Percentiles rank a stretch among this genome's conserved stretches.
Conservation (phyloP, 345 rosid species). For the Microthlaspi erraticum region DNA sequence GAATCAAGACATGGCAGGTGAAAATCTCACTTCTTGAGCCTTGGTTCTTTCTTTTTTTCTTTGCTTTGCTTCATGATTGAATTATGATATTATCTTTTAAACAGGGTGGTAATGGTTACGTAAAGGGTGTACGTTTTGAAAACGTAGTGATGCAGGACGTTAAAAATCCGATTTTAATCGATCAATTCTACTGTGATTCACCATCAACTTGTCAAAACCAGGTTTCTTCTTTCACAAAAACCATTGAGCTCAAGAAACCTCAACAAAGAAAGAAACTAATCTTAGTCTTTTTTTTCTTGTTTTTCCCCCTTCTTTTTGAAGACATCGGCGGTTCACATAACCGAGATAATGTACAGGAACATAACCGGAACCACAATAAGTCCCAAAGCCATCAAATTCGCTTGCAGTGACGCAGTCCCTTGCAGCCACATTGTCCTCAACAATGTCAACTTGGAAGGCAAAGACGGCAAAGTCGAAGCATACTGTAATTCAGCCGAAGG, state of each 20-base stretch:
- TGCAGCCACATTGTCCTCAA: slow-evolving; percentile 79
- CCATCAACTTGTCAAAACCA: slow-evolving; percentile 78
- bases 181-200: slow-evolving; percentile 98
- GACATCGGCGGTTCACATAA: slow-evolving; percentile 86
- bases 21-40: slow-evolving; percentile 33
- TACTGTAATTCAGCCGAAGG: slow-evolving; percentile 95
- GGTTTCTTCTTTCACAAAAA: slow-evolving; percentile 49
- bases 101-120: slow-evolving; percentile 96
- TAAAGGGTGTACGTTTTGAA: slow-evolving; percentile 77
- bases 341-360: slow-evolving; percentile 89
- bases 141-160: slow-evolving; percentile 85
- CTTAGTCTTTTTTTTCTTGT: neutral
- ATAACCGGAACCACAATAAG: slow-evolving; percentile 80
- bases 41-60: neutral
- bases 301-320: slow-evolving; percentile 27
- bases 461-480: slow-evolving; percentile 79
- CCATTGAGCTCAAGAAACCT: slow-evolving; percentile 17
- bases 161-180: slow-evolving; percentile 86
- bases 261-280: slow-evolving; percentile 12
- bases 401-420: slow-evolving; percentile 92
- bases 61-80: slow-evolving; percentile 1
- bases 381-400: slow-evolving; percentile 76
- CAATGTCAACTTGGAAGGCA: slow-evolving; percentile 75
- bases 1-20: slow-evolving; percentile 99
- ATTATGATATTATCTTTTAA: neutral